Base-by-base conservation (phyloP, 208 protist species). In the Leishmania guyanensis region DNA sequence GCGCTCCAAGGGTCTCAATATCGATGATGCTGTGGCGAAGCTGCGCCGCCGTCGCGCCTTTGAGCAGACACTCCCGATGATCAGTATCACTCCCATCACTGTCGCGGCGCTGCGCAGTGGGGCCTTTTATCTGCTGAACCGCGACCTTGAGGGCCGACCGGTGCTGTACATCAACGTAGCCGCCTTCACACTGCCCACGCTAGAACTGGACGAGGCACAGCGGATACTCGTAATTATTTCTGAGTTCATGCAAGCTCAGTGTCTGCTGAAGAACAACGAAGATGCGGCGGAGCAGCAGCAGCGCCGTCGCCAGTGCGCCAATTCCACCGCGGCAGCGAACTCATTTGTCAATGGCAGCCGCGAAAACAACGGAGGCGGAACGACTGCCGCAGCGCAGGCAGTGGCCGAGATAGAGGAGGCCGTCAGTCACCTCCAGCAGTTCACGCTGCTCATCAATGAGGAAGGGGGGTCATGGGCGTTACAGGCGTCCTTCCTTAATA, bases 191-290 rank as follows among this genome's bases (percentile, higher is more conserved):
- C 54, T 88, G 64, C 77, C 85, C 0, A 43, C 81, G 54, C 56
- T 95, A 39, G 87, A 91, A 65, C 43, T 74, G 69, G 84, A 92
- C 51, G 91, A 95, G 53, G 84, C 84, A 56, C 81, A 94, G 78
- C 87, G 91, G 36, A 75, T 97, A 43, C 50, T 89, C 2, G 86
- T 91, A 20, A 69, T 97, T 46, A 26, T 97, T 62, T 82, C 93
- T 33, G 91, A 95, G 85, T 97, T 94, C 78, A 93, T 95, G 84
- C 89, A 95, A 66, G 77, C 88, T 2, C 86, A 86, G 39, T 91
- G 88, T 75, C 82, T 88, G 36, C 68, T 83, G 58, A 72, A 75
- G 56, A 81, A 73, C 78, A 86, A 86, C 75, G 74, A 85, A 10
- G 73, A 86, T 58, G 80, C 58, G 48, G 73, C 79, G 36, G 81